Evolutionary conservation across 805 yeast genomes (phyloP).

Genomic region (Candida incommunis): DNA sequence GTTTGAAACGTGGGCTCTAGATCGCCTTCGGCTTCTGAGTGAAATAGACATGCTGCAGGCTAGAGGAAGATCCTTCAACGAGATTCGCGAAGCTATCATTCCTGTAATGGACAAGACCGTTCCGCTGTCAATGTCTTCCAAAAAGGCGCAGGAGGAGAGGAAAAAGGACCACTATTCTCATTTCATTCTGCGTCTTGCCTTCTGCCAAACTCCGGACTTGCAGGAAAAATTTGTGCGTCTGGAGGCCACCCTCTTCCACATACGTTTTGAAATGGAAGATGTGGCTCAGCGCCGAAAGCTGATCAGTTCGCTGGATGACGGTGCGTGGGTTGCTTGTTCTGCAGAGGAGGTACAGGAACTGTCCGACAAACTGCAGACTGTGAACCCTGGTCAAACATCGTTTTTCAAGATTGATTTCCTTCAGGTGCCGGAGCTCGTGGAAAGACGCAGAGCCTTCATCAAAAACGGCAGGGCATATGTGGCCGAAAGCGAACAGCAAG

Average conservation of each 20-base stretch:
- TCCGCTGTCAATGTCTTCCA: slow-evolving; percentile 37
- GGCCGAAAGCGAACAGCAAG: slow-evolving; percentile 67
- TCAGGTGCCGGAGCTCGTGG: slow-evolving; percentile 58
- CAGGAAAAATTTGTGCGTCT: slow-evolving; percentile 65
- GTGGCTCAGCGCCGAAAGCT: slow-evolving; percentile 57
- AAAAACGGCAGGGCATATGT: slow-evolving; percentile 66
- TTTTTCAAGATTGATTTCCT: slow-evolving; percentile 78
- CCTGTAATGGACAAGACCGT: slow-evolving; percentile 51
- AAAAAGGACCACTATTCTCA: slow-evolving; percentile 88
- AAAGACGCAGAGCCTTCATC: slow-evolving; percentile 55
- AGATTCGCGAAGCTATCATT: slow-evolving; percentile 47
- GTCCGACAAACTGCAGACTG: slow-evolving; percentile 36
- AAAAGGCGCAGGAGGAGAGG: slow-evolving; percentile 38
- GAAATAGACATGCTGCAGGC: slow-evolving; percentile 69
- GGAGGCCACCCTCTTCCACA: slow-evolving; percentile 59
- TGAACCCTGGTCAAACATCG: slow-evolving; percentile 33
- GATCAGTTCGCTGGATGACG: slow-evolving; percentile 44
- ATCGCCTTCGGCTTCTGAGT: slow-evolving; percentile 65
- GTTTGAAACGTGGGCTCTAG: slow-evolving; percentile 93
- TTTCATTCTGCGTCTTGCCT: slow-evolving; percentile 74
- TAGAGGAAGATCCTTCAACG: slow-evolving; percentile 39
- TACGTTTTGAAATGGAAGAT: slow-evolving; percentile 54
- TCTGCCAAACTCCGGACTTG: slow-evolving; percentile 70
- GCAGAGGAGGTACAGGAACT: slow-evolving; percentile 44
- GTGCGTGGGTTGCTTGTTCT: slow-evolving; percentile 59